Evolutionary conservation across 371 early-diverging fungal species (phyloP), one percentile per base, ranked within the genome.

Genomic region (Rhizopus arrhizus): DNA sequence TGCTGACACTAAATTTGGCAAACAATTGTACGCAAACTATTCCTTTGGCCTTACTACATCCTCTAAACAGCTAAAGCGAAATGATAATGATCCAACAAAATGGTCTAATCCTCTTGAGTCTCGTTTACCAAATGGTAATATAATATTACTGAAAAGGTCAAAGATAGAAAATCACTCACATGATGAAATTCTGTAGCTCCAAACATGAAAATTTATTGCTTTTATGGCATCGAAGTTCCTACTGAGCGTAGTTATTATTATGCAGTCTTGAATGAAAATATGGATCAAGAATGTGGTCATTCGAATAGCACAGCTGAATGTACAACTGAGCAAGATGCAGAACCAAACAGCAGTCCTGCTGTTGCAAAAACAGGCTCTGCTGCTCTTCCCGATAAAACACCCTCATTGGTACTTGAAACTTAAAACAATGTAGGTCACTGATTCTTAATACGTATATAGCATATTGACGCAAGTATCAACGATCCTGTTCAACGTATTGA

Each of bases 91-190:
- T 56, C 84, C 81, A n/a, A 78, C 79, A 3, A 85, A 82, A 31
- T 97, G 96, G 95, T 75, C 89, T 8, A 97, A 97, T 69, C 94
- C 96, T 28, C 67, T 97, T 8, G 84, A 92, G 58, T 85, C 89
- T 16, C 82, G 83, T 28, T 80, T 98, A 34, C 97, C 97, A 4
- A 74, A 79, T 51, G 93, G 77, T 77, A 67, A 66, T 22, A 22
- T 22, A 22, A 22, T 22, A 2, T 22, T 22, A 22, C 22, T 22
- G 22, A 22, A 22, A 22, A 22, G 22, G 22, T 22, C 22, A 22
- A 22, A 22, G 22, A 2, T 22, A 22, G 22, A 22, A 53, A 16
- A n/a, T 49, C 41, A 29, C 16, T 28, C 3, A 36, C 8, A 29
- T 0, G 2, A 22, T 38, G 28, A 3, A 2, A 35, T 38, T 22